Conservation (phyloP, 805 yeast species). For the Myxozyma geophila region DNA sequence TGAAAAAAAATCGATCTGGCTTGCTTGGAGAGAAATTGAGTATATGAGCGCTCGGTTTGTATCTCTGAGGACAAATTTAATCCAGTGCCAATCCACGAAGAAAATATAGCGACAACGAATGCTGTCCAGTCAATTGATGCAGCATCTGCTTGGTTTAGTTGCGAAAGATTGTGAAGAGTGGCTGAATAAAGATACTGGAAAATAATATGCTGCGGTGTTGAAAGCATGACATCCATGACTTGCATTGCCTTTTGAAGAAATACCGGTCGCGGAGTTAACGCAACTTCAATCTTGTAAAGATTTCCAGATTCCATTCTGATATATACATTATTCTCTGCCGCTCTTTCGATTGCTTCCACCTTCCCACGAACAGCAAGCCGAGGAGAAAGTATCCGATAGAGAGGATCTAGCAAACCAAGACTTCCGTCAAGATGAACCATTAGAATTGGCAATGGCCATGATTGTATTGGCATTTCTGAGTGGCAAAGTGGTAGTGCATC, state of each 20-base stretch:
- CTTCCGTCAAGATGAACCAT: slow-evolving; percentile 24
- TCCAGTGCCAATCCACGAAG: slow-evolving; percentile 34
- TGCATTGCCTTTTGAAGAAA: slow-evolving; percentile 7
- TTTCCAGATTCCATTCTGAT: slow-evolving; percentile 9
- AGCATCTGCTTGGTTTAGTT: neutral
- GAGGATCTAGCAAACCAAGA: slow-evolving; percentile 59
- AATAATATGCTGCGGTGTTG: slow-evolving; percentile 12
- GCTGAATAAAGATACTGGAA: slow-evolving; percentile 17
- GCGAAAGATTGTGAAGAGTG: slow-evolving; percentile 15
- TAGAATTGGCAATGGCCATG: slow-evolving; percentile 16
- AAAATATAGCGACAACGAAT: slow-evolving; percentile 28
- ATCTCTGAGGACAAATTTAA: neutral
- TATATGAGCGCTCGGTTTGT: neutral
- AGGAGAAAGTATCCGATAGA: slow-evolving; percentile 54
- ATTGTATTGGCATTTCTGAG: slow-evolving; percentile 31
- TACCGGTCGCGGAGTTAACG: slow-evolving; percentile 9
- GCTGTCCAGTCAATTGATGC: slow-evolving; percentile 32
- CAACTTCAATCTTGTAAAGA: slow-evolving; percentile 6
- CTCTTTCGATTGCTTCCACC: slow-evolving; percentile 4
- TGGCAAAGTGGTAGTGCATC: slow-evolving; percentile 48
- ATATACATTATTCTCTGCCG: neutral
- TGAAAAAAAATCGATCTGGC: neutral
- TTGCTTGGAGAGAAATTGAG: neutral
- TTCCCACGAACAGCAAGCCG: neutral
- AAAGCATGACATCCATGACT: slow-evolving; percentile 15